These are phyloP conservation scores for Boletus edulis DNA, from an alignment of 768 basidiomycete species.

Conservation along the genomic window DNA sequence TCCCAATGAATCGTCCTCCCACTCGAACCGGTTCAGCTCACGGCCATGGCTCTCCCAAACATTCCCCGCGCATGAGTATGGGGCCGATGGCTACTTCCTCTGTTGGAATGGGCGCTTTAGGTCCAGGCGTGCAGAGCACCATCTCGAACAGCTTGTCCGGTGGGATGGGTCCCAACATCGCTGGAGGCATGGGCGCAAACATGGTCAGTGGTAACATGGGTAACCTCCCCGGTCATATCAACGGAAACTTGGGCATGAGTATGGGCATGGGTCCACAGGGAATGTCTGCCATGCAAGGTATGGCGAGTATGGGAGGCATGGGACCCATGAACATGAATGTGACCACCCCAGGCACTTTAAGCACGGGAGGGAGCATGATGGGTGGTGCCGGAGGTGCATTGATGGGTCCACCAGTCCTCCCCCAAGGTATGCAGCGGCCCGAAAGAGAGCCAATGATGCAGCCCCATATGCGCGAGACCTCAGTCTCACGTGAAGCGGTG, in stretches of 20 bases:
- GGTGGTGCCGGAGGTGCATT: conserved; percentile 32
- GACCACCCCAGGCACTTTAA: conserved; percentile 15
- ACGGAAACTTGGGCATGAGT: conserved; percentile 11
- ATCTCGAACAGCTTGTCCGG: conserved; percentile 15
- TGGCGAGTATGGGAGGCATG: conserved; percentile 17
- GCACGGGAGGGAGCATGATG: conserved; percentile 22
- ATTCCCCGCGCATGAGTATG: conserved; percentile 25
- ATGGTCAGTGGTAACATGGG: conserved; percentile 9
- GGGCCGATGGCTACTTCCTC: conserved; percentile 10
- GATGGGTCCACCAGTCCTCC: conserved; percentile 40
- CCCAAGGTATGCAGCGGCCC: conserved; percentile 24
- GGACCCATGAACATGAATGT: conserved; percentile 21
- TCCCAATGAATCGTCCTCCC: conserved; percentile 28
- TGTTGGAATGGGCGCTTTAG: conserved; percentile 11
- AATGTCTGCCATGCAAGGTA: conserved; percentile 14
- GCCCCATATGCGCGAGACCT: conserved; percentile 21
- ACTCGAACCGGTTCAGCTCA: conserved; percentile 30
- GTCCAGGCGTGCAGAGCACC: conserved; percentile 10
- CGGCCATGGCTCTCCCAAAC: conserved; percentile 28
- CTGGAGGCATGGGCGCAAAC: conserved; percentile 9
- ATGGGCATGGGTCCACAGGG: conserved; percentile 14
- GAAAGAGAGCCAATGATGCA: conserved; percentile 27
- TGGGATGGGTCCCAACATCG: conserved; percentile 15
- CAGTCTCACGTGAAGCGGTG: conserved; percentile 28
- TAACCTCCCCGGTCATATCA: conserved; percentile 9